These are phyloP conservation scores for Hyparrhenia diplandra DNA, from an alignment of 176 grass and related monocot genomes.

Conservation along the genomic window DNA sequence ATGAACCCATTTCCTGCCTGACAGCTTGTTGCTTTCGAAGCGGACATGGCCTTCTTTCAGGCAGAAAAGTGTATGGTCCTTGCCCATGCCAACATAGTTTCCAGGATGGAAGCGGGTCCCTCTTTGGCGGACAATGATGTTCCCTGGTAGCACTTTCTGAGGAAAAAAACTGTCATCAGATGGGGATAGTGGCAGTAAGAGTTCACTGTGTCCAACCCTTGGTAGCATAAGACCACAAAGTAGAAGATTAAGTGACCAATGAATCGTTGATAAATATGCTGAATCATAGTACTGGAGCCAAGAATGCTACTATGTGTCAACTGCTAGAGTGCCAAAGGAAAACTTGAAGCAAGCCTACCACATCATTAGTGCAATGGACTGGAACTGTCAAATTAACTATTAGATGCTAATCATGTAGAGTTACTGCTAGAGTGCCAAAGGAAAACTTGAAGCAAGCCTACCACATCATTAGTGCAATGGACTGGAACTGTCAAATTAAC, in stretches of 20 bases:
- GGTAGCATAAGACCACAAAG: background rate
- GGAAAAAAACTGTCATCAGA: background rate
- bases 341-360: background rate
- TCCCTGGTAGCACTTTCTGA: conserved; percentile 61
- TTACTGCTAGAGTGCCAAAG: background rate
- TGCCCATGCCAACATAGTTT: conserved; percentile 81
- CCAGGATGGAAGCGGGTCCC: conserved; percentile 79
- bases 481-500: background rate
- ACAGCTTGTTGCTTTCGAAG: conserved; percentile 81
- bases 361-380: background rate
- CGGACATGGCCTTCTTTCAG: conserved; percentile 81
- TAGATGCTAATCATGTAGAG: background rate
- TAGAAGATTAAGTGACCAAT: background rate
- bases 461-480: background rate
- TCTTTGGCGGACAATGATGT: conserved; percentile 83
- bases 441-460: background rate
- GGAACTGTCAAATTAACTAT: background rate
- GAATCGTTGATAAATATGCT: background rate
- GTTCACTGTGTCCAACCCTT: background rate
- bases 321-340: background rate
- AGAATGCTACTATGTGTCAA: background rate
- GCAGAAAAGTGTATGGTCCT: conserved; percentile 75
- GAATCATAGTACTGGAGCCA: background rate
- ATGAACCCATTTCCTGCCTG: conserved; percentile 79
- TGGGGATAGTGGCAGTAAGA: background rate